A percentile compares a stretch with the other conserved stretches of the same genome.
Evolutionary conservation across 306 rosid species (phyloP).

Genomic region (Castanea mollissima): DNA sequence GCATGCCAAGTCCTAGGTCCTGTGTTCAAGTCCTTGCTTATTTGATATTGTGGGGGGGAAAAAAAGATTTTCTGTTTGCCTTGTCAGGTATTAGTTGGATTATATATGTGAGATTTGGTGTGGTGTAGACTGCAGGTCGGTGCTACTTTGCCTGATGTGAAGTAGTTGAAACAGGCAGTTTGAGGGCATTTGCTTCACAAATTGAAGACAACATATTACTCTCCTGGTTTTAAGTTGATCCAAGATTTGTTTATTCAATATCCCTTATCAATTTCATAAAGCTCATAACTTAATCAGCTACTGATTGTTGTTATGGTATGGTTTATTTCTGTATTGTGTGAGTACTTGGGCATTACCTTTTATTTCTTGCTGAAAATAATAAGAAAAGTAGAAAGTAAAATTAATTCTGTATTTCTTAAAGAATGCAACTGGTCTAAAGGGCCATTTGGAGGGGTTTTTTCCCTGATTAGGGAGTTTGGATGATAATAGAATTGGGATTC

Average conservation of each 20-base stretch:
- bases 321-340: not conserved
- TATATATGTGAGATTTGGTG: not conserved
- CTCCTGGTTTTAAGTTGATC: not conserved
- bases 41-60: too few species aligned
- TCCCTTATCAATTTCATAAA: not conserved
- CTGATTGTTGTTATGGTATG: not conserved
- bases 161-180: not conserved
- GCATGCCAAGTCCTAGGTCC: too few species aligned
- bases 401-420: not conserved
- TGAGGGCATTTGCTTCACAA: not conserved
- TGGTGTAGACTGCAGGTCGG: not conserved
- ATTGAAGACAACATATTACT: not conserved
- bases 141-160: not conserved
- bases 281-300: not conserved
- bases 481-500: not conserved
- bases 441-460: not conserved
- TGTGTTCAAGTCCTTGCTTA: too few species aligned
- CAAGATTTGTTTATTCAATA: not conserved
- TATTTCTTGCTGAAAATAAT: not conserved
- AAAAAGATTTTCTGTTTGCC: too few species aligned
- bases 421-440: not conserved
- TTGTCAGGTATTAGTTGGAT: not conserved
- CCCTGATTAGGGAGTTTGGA: not conserved
- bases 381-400: not conserved
- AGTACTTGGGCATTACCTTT: not conserved